Evolutionary conservation across 2,329 filamentous ascomycete genomes (phyloP).

Genomic region (Colletotrichum neosansevieriae): DNA sequence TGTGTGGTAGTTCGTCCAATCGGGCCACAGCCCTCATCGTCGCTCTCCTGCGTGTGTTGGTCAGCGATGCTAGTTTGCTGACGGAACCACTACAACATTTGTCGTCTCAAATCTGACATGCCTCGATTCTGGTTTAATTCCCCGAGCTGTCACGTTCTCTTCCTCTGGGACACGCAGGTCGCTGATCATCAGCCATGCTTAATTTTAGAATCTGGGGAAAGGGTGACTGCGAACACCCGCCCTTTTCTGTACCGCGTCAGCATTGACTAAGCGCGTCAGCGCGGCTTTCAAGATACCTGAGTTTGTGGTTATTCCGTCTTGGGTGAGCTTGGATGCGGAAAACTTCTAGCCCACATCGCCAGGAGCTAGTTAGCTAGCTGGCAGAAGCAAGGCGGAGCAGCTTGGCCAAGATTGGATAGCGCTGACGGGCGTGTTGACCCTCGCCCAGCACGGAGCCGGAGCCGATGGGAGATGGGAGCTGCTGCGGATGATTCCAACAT

Average conservation of each 20-base stretch:
- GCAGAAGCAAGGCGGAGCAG: slow-evolving; percentile 17
- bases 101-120: not conserved
- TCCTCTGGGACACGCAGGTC: not conserved
- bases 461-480: not conserved
- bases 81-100: not conserved
- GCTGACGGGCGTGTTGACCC: not conserved
- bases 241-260: not conserved
- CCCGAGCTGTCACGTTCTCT: not conserved
- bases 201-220: slow-evolving; percentile 30
- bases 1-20: slow-evolving; percentile 2
- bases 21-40: not conserved
- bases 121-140: not conserved
- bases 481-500: not conserved
- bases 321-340: not conserved
- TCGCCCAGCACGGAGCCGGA: slow-evolving; percentile 1
- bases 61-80: not conserved
- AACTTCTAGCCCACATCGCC: not conserved
- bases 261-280: slow-evolving; percentile 3
- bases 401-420: not conserved
- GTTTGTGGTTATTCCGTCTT: not conserved
- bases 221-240: not conserved
- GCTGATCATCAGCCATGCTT: slow-evolving; percentile 6
- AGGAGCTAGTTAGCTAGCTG: not conserved
- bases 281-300: slow-evolving; percentile 3
- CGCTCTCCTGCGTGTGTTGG: not conserved